Evolutionary conservation across 2,329 filamentous ascomycete species (phyloP).

Genomic region (Neonectria magnoliae): DNA sequence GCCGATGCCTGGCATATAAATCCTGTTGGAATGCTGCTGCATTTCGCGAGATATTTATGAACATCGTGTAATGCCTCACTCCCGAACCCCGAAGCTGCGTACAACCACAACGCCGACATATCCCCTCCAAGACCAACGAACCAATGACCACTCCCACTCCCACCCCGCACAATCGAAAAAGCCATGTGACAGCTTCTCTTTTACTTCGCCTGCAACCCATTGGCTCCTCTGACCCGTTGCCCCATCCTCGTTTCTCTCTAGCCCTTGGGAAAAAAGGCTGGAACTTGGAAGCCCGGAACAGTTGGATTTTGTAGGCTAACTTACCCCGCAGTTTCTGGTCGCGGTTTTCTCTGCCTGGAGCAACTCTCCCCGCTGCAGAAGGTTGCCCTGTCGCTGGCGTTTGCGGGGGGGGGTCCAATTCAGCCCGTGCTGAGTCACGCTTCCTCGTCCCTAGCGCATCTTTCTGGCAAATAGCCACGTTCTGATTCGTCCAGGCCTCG

Average conservation of each 20-base stretch:
- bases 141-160: slow-evolving; percentile 6
- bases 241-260: slow-evolving; percentile 16
- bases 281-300: background rate
- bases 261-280: background rate
- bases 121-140: slow-evolving; percentile 8
- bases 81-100: slow-evolving; percentile 10
- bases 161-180: slow-evolving; percentile 1
- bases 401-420: slow-evolving; percentile 20
- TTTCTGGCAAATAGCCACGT: slow-evolving; percentile 3
- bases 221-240: background rate
- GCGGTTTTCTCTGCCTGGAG: slow-evolving; percentile 6
- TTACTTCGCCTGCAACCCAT: background rate
- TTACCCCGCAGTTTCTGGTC: slow-evolving; percentile 27
- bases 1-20: too few species aligned
- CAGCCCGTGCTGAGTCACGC: slow-evolving; percentile 25
- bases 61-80: background rate
- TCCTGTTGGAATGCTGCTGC: too few species aligned
- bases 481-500: slow-evolving; percentile 23
- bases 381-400: slow-evolving; percentile 25
- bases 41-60: background rate
- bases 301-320: background rate
- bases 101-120: slow-evolving; percentile 16
- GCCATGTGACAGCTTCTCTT: slow-evolving; percentile 17
- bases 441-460: background rate
- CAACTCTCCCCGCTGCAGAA: slow-evolving; percentile 23